Percentiles rank a stretch among this genome's conserved stretches.
Evolutionary conservation across 2,329 filamentous ascomycete genomes (phyloP).

Genomic region (Fusarium xylarioides): DNA sequence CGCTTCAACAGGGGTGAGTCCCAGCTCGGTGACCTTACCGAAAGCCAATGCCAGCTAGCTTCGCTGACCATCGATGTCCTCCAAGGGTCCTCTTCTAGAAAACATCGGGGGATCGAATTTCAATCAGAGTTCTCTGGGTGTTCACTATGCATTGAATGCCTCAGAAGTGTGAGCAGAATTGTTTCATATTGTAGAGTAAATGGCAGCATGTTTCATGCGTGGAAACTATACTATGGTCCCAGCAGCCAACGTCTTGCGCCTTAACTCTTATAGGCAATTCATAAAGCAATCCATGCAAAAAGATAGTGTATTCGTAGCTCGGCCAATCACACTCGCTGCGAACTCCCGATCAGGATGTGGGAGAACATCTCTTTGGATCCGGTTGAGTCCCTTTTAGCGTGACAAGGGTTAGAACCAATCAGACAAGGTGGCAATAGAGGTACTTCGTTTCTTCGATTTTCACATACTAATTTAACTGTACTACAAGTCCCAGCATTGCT

Average conservation of each 20-base stretch:
- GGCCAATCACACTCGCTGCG: neutral
- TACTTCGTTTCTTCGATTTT: no score
- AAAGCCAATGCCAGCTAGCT: neutral
- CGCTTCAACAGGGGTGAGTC: neutral
- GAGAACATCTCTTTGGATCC: no score
- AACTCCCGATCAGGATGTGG: conserved; percentile 8
- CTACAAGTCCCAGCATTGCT: no score
- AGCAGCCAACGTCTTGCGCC: no score
- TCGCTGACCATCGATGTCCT: neutral
- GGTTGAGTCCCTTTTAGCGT: no score
- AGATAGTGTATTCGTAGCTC: conserved; percentile 8
- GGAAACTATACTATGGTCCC: neutral
- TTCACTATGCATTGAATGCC: neutral
- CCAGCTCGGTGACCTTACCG: neutral
- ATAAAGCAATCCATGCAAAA: conserved; percentile 1
- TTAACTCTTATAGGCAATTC: conserved; percentile 27
- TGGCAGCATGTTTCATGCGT: neutral
- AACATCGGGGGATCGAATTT: neutral
- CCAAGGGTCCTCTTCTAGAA: neutral
- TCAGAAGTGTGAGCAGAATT: neutral
- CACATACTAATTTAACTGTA: no score
- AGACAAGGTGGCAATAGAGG: no score
- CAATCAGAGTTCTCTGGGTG: neutral
- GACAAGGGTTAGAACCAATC: no score
- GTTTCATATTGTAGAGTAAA: neutral